Base-by-base conservation (phyloP, 2,329 filamentous ascomycete species). In the Aspergillus sp. region DNA sequence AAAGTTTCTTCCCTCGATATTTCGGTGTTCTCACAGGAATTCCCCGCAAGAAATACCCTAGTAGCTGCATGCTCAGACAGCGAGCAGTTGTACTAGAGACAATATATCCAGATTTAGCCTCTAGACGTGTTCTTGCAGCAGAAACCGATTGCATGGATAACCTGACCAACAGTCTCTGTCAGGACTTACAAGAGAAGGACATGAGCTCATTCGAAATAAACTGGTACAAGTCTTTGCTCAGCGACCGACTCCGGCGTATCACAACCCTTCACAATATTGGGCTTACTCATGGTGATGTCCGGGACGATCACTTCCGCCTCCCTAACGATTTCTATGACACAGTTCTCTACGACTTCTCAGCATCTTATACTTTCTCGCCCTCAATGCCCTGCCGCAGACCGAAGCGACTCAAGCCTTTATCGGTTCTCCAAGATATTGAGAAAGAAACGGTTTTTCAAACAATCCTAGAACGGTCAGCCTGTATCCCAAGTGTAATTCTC, bases 321-420 rank as follows among this genome's bases (percentile, higher is more conserved):
- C 5, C 22, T 6, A 7, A 7, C 1, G 5, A 23, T 7, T 23
- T 23, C 5, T 23, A 23, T 23, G 22, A 7, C 6, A 23, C 22
- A 1, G 22, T 23, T 23, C 22, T 23, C 2, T 23, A 23, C 7
- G 22, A 23, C 6, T 23, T 33, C n/a, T 33, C 30, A 33, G n/a
- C 10, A 10, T 33, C 25, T 54, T 55, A 19, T 47, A 53, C 33
- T 52, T 53, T 44, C 49, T 43, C 0, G 52, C 52, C 30, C 52
- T 54, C 17, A 53, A 51, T 44, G 47, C 52, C 42, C 55, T 55
- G 23, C 55, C 49, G 46, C 49, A 23, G 33, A 37, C n/a, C n/a
- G n/a, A n/a, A n/a, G n/a, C 43, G 46, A 20, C 42, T 41, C 37
- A 22, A 7, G 39, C 45, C 25, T 15, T 42, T 51, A 17, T 27